Conservation (phyloP, 139 green algal genomes). For the Yamagishiella unicocca region DNA sequence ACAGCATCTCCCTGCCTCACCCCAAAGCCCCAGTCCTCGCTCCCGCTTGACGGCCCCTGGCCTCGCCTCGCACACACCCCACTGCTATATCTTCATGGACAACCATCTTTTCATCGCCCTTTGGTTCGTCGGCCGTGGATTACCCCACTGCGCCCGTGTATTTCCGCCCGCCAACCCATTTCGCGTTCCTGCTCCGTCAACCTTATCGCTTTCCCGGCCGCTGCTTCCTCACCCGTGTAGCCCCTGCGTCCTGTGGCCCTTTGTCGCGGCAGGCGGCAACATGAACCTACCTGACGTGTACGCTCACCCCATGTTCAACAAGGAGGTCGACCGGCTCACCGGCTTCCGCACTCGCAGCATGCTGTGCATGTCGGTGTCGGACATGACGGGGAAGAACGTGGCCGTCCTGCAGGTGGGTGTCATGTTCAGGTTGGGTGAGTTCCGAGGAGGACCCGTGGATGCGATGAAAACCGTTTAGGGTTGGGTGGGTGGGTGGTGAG, state of each 20-base stretch:
- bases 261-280: slow-evolving; percentile 55
- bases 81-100: too few relatives aligned
- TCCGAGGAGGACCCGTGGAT: too few relatives aligned
- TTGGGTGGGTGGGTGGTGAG: not conserved
- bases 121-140: too few relatives aligned
- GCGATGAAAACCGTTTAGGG: too few relatives aligned
- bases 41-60: too few relatives aligned
- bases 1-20: too few relatives aligned
- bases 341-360: slow-evolving; percentile 72
- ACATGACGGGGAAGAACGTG: slow-evolving; percentile 71
- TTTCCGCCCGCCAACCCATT: not conserved
- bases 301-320: slow-evolving; percentile 70
- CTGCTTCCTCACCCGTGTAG: not conserved
- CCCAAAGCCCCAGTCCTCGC: too few relatives aligned
- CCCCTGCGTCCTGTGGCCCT: not conserved
- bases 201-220: too few relatives aligned
- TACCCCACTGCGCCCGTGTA: not conserved
- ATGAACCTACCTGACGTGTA: slow-evolving; percentile 81
- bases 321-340: slow-evolving; percentile 64
- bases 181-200: too few relatives aligned
- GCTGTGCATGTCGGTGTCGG: slow-evolving; percentile 70
- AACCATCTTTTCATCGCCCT: too few relatives aligned
- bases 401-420: slow-evolving; percentile 76
- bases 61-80: too few relatives aligned
- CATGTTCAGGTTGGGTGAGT: not conserved